These are phyloP conservation scores for Microcyclosporella mali DNA, from an alignment of 2,329 filamentous ascomycete genomes.

Conservation along the genomic window DNA sequence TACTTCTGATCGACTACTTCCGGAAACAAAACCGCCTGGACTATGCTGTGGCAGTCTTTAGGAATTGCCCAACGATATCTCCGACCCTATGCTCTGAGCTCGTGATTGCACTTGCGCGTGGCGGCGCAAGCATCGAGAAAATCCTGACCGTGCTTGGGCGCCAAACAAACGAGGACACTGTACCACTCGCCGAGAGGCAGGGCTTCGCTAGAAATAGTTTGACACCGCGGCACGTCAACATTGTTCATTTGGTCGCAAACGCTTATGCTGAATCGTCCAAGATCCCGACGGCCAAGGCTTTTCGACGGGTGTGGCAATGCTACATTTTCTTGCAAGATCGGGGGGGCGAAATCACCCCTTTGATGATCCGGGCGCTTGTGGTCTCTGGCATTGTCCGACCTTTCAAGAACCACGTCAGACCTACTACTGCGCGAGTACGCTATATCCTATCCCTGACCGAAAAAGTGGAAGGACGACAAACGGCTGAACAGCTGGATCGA, in stretches of 20 bases:
- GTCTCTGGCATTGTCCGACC: conserved; percentile 44
- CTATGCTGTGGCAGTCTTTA: conserved; percentile 20
- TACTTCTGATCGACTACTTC: not conserved
- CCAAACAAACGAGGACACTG: conserved; percentile 6
- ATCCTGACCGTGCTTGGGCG: conserved; percentile 5
- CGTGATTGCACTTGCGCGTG: conserved; percentile 16
- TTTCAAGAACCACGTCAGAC: conserved; percentile 32
- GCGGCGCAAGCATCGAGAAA: not conserved
- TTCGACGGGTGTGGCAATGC: conserved; percentile 42
- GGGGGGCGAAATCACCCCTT: conserved; percentile 38
- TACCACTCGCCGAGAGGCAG: not conserved
- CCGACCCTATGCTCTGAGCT: conserved; percentile 18
- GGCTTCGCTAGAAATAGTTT: conserved; percentile 3
- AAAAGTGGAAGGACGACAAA: conserved; percentile 38
- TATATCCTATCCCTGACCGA: conserved; percentile 43
- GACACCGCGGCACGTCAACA: conserved; percentile 34
- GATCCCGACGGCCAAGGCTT: conserved; percentile 37
- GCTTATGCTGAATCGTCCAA: conserved; percentile 36
- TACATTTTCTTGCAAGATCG: conserved; percentile 40
- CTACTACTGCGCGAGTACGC: conserved; percentile 32
- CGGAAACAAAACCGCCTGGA: not conserved
- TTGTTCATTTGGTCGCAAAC: conserved; percentile 42
- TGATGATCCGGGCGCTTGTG: conserved; percentile 46
- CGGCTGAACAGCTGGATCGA: conserved; percentile 33
- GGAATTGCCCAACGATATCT: conserved; percentile 10